phyloP scores from a whole-genome alignment of 345 rosid genomes.

The Salix arbutifolia region DNA sequence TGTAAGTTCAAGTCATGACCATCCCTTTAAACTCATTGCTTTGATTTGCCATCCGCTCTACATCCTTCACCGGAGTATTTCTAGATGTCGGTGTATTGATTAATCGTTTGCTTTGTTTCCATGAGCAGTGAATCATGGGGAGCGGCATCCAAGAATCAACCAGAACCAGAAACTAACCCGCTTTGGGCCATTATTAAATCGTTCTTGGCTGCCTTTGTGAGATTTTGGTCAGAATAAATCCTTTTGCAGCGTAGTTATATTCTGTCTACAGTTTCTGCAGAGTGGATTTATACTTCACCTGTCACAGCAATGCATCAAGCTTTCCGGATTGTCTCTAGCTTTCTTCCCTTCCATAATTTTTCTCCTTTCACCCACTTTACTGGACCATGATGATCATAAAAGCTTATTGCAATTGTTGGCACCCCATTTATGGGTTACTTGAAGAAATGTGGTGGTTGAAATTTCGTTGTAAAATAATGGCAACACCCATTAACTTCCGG shows the following conservation, averaged over 20 bases:
- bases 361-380: background rate
- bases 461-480: background rate
- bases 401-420: background rate
- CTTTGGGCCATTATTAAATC: constrained; percentile 49
- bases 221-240: constrained; percentile 69
- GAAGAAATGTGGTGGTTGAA: background rate
- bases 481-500: background rate
- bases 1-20: constrained; percentile 42
- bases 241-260: background rate
- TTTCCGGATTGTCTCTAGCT: background rate
- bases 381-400: background rate
- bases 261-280: background rate
- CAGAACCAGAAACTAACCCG: constrained; percentile 41
- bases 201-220: constrained; percentile 51
- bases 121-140: constrained; percentile 75
- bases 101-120: constrained; percentile 1
- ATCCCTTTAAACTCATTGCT: background rate
- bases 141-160: constrained; percentile 33
- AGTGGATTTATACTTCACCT: background rate
- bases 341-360: no score
- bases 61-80: background rate
- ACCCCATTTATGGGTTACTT: background rate
- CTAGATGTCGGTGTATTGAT: background rate
- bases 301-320: background rate
- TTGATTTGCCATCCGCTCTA: background rate